phyloP scores from a whole-genome alignment of 108 stramenopile genomes.

The Pseudonitzschia pungens region DNA sequence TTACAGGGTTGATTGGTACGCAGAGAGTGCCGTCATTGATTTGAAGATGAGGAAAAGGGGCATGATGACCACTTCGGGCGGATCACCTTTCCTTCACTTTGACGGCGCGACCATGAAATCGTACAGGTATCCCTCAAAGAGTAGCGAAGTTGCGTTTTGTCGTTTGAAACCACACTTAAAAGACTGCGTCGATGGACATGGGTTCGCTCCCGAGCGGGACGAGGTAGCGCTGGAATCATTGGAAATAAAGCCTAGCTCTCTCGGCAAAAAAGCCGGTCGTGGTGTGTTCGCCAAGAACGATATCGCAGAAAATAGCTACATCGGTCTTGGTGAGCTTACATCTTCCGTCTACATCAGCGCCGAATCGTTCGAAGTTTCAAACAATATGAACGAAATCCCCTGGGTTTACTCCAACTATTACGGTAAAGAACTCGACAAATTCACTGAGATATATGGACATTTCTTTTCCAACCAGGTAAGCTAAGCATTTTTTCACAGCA shows the following conservation, averaged over 20 bases:
- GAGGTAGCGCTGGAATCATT: slow-evolving; percentile 25
- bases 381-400: slow-evolving; percentile 1
- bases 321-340: slow-evolving; percentile 24
- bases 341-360: slow-evolving; percentile 5
- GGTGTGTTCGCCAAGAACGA: slow-evolving; percentile 32
- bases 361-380: background rate
- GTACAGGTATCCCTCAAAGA: slow-evolving; percentile 56
- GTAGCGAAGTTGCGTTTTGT: slow-evolving; percentile 56
- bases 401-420: slow-evolving; percentile 4
- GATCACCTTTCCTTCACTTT: slow-evolving; percentile 52
- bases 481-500: background rate
- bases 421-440: slow-evolving; percentile 9
- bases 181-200: slow-evolving; percentile 11
- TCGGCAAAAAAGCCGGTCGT: slow-evolving; percentile 37
- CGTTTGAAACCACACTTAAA: slow-evolving; percentile 12
- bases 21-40: slow-evolving; percentile 50
- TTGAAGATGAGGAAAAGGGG: slow-evolving; percentile 55
- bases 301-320: slow-evolving; percentile 22
- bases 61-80: slow-evolving; percentile 40
- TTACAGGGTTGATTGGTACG: slow-evolving; percentile 51
- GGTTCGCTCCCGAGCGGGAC: slow-evolving; percentile 25
- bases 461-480: background rate
- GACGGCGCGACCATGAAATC: slow-evolving; percentile 73
- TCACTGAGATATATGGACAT: slow-evolving; percentile 23
- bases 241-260: slow-evolving; percentile 21